These are phyloP conservation scores for Austroboletus festivus DNA, from an alignment of 768 basidiomycete genomes.

Conservation along the genomic window DNA sequence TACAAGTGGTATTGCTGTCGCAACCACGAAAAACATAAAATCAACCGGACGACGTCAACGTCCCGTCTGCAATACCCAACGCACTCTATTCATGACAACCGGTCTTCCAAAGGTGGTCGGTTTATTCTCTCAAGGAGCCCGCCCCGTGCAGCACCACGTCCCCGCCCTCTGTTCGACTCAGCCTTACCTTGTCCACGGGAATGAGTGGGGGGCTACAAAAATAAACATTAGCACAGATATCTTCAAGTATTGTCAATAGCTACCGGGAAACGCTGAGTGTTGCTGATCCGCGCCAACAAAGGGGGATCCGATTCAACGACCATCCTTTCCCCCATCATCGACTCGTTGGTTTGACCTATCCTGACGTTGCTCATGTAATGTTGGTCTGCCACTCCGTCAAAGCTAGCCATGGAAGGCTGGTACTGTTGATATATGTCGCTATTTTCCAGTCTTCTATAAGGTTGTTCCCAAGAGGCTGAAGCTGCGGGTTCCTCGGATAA, in stretches of 20 bases:
- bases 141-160: conserved; percentile 21
- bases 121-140: conserved; percentile 19
- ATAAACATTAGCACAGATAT: background rate
- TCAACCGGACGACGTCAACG: background rate
- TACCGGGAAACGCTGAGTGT: conserved; percentile 21
- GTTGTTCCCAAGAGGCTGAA: conserved; percentile 6
- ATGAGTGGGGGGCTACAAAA: conserved; percentile 11
- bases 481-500: background rate
- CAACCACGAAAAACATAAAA: no score
- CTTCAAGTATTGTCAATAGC: background rate
- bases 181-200: conserved; percentile 23
- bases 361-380: conserved; percentile 6
- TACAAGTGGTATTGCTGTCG: no score
- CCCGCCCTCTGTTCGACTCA: conserved; percentile 17
- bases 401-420: conserved; percentile 1
- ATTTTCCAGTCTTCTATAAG: conserved; percentile 10
- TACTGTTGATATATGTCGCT: conserved; percentile 14
- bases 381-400: conserved; percentile 2
- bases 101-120: conserved; percentile 13
- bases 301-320: conserved; percentile 15
- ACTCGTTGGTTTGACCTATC: conserved; percentile 11
- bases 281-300: conserved; percentile 25
- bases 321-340: conserved; percentile 9
- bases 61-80: background rate
- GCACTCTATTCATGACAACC: conserved; percentile 15